Evolutionary conservation across 495 filamentous ascomycete genomes (phyloP), one percentile per base, ranked within the genome.

Genomic region (Aspergillus incahuasiensis): DNA sequence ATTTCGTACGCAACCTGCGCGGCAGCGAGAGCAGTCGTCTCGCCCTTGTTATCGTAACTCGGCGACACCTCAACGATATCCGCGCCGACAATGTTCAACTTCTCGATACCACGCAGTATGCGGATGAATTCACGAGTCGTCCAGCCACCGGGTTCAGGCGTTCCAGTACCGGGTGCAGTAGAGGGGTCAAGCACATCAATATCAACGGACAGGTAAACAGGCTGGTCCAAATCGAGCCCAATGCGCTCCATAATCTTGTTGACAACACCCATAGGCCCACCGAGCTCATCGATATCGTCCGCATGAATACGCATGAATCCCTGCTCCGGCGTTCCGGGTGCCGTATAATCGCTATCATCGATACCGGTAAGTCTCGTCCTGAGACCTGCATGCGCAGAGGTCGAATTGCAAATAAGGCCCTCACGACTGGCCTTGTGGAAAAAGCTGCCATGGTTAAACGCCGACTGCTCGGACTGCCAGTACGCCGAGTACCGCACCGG

Each of bases 61-160:
- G 90, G 90, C 43, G 86, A 85, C 13, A 95, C 90, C 79, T 95
- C 90, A 20, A 95, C 90, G 57, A 92, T 84, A 70, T 89, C 87
- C 4, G 84, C 86, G 0, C 87, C 87, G 18, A 90, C 85, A 1
- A 89, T 62, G 65, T 89, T 88, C 65, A 90, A 57, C 34, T 76
- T 78, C 73, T 89, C 85, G 7, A 90, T 68, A 0, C 86, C 87
- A 21, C 86, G 74, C 68, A 89, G 63, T 47, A 90, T 86, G 3
- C 83, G 72, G 44, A 88, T 88, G 56, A 89, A 73, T 68, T 90
- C 87, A 20, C 86, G 71, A 25, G 80, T 88, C 12, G 86, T 88
- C 86, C 86, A 90, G 13, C 87, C 86, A 51, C 86, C 86, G 1
- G 86, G 79, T 69, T 89, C 87, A 1, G 87, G 87, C 0, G 86